Base-by-base conservation (phyloP, 2,329 filamentous ascomycete genomes). In the Sporothrix dimorphospora region DNA sequence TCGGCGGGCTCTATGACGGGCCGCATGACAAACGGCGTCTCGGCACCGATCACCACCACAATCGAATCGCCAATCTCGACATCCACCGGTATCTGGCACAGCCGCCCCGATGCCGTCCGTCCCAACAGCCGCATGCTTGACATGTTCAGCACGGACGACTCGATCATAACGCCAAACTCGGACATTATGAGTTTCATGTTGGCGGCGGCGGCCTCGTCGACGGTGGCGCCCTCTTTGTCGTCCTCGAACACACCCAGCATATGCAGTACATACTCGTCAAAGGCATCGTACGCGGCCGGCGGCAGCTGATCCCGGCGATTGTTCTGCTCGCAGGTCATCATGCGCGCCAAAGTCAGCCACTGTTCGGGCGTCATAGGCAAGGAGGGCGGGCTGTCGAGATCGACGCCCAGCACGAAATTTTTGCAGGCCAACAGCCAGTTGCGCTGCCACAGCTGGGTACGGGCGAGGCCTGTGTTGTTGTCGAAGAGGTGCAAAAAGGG, bases 291-390 rank as follows among this genome's bases (percentile, higher is more conserved):
- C 16, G 19, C 47, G 7, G 42, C 63, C 24, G 45, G 45, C 42
- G 63, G 63, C 45, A 67, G 9, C 2, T 11, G 6, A 27, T 67
- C 63, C 3, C 63, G 14, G 5, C 63, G 24, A 27, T 67, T 67
- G 63, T 67, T 67, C 27, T 51, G 45, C 45, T 67, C 63, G 27
- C 63, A 51, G 14, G 63, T 67, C 63, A 67, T 67, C 19, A 51
- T 19, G 19, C 27, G 45, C 5, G 63, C 63, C 51, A 67, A 51
- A 4, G 19, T 16, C 9, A 38, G 27, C 63, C 63, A 67, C 63
- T 67, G 63, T 14, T 49, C 63, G 19, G 63, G 24, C 16, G 65
- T 53, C 65, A 68, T 68, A 30, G 47, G 45, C 65, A 49, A 19
- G 8, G 16, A 8, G 3, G 65, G 19, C 27, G 45, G 49, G 11